These are phyloP conservation scores for Pseudopyricularia cyperi DNA, from an alignment of 2,329 filamentous ascomycete species.

Conservation along the genomic window DNA sequence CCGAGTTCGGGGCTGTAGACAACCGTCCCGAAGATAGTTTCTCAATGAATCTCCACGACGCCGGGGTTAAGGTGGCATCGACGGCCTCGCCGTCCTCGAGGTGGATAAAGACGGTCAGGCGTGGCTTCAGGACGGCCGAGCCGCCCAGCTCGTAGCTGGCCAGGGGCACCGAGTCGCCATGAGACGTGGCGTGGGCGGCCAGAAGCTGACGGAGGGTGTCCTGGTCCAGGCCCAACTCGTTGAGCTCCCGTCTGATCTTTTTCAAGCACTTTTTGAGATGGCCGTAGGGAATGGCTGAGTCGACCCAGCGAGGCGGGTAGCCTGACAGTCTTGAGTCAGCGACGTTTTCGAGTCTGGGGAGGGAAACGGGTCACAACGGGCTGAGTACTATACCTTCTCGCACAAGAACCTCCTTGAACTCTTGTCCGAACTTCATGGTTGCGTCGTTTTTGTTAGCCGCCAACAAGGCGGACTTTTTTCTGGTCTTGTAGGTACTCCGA, in stretches of 20 bases:
- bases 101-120: conserved; percentile 57
- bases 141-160: conserved; percentile 41
- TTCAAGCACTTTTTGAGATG: conserved; percentile 85
- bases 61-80: conserved; percentile 52
- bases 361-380: too few relatives aligned
- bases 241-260: conserved; percentile 60
- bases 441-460: background rate
- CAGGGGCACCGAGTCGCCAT: conserved; percentile 13
- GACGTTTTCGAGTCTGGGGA: conserved; percentile 4
- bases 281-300: conserved; percentile 69
- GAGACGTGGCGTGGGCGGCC: conserved; percentile 30
- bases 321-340: conserved; percentile 20
- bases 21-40: conserved; percentile 37
- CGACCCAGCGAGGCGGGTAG: conserved; percentile 61
- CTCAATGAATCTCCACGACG: conserved; percentile 51
- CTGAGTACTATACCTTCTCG: too few relatives aligned
- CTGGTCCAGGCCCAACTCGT: conserved; percentile 56
- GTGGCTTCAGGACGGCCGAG: conserved; percentile 40
- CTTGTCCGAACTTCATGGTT: conserved; percentile 75
- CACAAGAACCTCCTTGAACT: conserved; percentile 57
- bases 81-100: conserved; percentile 52
- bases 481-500: background rate
- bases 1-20: background rate
- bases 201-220: conserved; percentile 56
- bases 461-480: background rate